These are phyloP conservation scores for Leucoagaricus sp. DNA, from an alignment of 1,284 basidiomycete species.

Conservation along the genomic window DNA sequence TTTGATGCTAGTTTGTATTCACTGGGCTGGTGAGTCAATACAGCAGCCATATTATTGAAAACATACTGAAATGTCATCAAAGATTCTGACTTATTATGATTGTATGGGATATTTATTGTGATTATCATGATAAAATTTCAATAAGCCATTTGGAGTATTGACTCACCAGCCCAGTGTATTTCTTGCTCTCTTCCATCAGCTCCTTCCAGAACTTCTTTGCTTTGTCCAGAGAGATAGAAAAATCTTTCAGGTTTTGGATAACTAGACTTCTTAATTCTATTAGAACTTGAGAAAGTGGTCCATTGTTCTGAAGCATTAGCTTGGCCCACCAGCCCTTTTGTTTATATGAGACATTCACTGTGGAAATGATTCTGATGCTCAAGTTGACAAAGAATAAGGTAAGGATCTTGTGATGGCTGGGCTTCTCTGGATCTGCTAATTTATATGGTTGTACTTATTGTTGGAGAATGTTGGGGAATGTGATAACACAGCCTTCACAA, in stretches of 20 bases:
- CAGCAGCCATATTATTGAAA: no score
- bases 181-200: conserved; percentile 32
- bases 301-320: neutral
- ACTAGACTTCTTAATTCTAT: conserved; percentile 24
- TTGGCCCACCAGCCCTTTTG: conserved; percentile 19
- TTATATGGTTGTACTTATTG: conserved; percentile 40
- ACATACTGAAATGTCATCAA: no score
- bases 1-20: conserved; percentile 18
- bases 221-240: conserved; percentile 28
- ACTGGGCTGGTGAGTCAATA: no score
- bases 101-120: no score
- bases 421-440: conserved; percentile 37
- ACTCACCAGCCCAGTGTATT: no score
- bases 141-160: no score
- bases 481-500: conserved; percentile 32
- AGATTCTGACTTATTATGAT: no score
- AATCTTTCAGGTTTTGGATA: conserved; percentile 23
- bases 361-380: conserved; percentile 36
- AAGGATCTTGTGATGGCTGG: conserved; percentile 46
- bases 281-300: conserved; percentile 16
- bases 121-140: no score
- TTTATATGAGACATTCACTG: conserved; percentile 43
- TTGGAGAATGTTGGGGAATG: conserved; percentile 43
- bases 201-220: conserved; percentile 29
- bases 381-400: conserved; percentile 51